Evolutionary conservation across 257 asterid genomes (phyloP).

Genomic region (Verbena officinalis): DNA sequence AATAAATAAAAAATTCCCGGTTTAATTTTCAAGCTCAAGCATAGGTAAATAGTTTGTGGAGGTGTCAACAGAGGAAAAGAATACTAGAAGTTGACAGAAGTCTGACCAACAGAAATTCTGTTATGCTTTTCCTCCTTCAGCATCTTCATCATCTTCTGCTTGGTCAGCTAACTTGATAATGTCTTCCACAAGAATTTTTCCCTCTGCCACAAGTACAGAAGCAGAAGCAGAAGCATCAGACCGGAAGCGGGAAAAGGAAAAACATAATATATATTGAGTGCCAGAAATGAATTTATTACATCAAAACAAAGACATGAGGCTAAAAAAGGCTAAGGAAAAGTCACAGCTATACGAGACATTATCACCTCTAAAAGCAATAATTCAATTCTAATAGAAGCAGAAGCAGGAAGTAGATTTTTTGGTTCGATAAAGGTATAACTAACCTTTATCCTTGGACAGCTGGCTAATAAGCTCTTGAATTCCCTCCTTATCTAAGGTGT

Average conservation of each 20-base stretch:
- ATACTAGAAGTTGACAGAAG: not conserved
- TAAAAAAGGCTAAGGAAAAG: not conserved
- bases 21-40: slow-evolving; percentile 19
- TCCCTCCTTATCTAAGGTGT: slow-evolving; percentile 91
- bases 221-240: slow-evolving; percentile 14
- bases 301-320: slow-evolving; percentile 15
- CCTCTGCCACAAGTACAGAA: slow-evolving; percentile 54
- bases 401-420: slow-evolving; percentile 9
- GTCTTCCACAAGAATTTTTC: slow-evolving; percentile 92
- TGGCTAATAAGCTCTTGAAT: slow-evolving; percentile 80
- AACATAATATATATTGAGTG: too few relatives aligned
- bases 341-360: not conserved
- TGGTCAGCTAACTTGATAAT: slow-evolving; percentile 70
- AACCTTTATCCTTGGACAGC: slow-evolving; percentile 94
- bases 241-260: not conserved
- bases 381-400: not conserved
- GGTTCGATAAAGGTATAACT: slow-evolving; percentile 17
- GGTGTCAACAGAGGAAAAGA: slow-evolving; percentile 17
- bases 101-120: slow-evolving; percentile 7
- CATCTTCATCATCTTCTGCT: slow-evolving; percentile 59
- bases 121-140: slow-evolving; percentile 53
- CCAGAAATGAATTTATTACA: not conserved
- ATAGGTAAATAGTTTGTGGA: slow-evolving; percentile 3
- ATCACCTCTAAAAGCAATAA: not conserved
- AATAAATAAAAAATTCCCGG: slow-evolving; percentile 23